A percentile compares a stretch with the other conserved stretches of the same genome.
Conservation (phyloP, 441 rosid genomes). For the Monsonia emarginata region DNA sequence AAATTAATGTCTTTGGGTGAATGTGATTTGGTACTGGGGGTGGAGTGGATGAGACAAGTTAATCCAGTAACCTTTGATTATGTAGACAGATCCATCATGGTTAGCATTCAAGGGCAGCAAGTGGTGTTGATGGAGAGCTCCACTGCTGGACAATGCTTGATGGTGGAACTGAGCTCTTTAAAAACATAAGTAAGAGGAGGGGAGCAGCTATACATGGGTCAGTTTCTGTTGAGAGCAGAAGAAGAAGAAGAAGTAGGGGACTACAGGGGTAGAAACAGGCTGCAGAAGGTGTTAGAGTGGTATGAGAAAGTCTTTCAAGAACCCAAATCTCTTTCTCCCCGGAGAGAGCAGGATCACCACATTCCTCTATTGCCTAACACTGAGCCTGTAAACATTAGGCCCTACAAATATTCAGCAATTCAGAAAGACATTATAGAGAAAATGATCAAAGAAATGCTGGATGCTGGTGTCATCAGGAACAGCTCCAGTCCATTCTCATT, state of each 20-base stretch:
- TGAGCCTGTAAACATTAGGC: background rate
- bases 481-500: conserved; percentile 11
- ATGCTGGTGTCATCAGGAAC: background rate
- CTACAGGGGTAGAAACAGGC: too few relatives aligned
- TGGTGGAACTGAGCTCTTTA: too few relatives aligned
- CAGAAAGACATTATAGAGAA: background rate
- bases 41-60: background rate
- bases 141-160: too few relatives aligned
- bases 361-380: background rate
- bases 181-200: too few relatives aligned
- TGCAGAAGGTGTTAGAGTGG: background rate
- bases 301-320: background rate
- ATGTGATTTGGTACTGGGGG: background rate
- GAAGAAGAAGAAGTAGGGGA: too few relatives aligned
- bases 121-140: too few relatives aligned
- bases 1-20: background rate
- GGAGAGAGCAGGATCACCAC: background rate
- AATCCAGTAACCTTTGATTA: background rate
- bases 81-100: background rate
- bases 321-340: background rate
- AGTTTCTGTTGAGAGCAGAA: background rate
- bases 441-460: background rate
- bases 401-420: background rate
- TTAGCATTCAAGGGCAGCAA: too few relatives aligned
- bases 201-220: background rate